Conservation (phyloP, 169 alveolate genomes). For the Cryptosporidium baileyi region DNA sequence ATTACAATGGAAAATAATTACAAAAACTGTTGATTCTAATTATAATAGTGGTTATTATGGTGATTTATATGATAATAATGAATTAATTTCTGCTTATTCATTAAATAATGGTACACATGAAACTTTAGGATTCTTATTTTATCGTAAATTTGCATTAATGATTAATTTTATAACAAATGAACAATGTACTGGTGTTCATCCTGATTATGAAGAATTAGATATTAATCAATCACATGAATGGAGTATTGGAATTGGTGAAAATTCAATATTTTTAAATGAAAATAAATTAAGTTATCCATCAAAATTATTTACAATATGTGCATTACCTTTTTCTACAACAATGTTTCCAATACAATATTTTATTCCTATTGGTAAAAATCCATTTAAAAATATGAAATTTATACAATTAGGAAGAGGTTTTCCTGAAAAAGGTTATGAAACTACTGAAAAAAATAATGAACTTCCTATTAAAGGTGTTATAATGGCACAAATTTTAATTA, state of each 20-base stretch:
- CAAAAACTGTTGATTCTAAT: not conserved
- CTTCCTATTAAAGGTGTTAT: constrained; percentile 33
- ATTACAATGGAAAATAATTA: constrained; percentile 11
- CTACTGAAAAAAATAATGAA: constrained; percentile 18
- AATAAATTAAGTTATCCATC: not conserved
- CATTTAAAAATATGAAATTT: constrained; percentile 5
- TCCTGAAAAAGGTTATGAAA: constrained; percentile 18
- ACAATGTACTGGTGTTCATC: constrained; percentile 39
- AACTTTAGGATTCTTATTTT: constrained; percentile 41
- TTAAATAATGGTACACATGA: constrained; percentile 52
- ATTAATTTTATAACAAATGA: constrained; percentile 25
- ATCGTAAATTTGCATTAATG: not conserved
- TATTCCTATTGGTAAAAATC: constrained; percentile 29
- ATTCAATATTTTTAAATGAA: constrained; percentile 25
- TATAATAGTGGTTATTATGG: constrained; percentile 30
- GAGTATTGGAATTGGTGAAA: constrained; percentile 33
- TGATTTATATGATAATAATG: constrained; percentile 16
- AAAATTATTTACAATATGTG: constrained; percentile 26
- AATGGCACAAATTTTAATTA: constrained; percentile 10
- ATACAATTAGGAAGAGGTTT: constrained; percentile 22
- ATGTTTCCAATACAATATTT: not conserved
- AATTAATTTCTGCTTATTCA: constrained; percentile 29
- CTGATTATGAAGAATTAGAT: not conserved
- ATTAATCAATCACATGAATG: not conserved
- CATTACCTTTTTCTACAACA: not conserved